Percentiles rank a stretch among this genome's conserved stretches.
Conservation (phyloP, 345 rosid genomes). For the Punica granatum region DNA sequence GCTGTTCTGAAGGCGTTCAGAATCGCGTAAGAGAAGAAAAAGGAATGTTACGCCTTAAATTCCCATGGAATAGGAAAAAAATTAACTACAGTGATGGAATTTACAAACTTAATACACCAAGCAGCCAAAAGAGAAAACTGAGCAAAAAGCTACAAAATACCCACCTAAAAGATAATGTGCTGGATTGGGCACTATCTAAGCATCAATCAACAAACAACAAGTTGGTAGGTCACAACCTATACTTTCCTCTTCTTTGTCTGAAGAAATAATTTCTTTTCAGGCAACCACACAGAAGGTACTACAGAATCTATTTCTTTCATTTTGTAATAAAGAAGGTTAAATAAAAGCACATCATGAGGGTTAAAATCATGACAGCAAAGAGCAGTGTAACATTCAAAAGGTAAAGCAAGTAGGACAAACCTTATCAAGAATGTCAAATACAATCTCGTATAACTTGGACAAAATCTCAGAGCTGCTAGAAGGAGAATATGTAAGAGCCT, state of each 20-base stretch:
- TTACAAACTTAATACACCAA: neutral
- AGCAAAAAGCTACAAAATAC: neutral
- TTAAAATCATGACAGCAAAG: neutral
- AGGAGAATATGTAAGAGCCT: conserved; percentile 93
- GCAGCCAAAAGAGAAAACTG: neutral
- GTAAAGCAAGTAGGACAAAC: conserved; percentile 25
- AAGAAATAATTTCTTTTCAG: neutral
- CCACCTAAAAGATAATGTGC: neutral
- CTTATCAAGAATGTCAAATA: conserved; percentile 94
- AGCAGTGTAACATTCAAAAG: conserved; percentile 4
- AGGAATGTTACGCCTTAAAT: too few relatives aligned
- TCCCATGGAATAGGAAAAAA: neutral
- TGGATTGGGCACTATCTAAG: neutral
- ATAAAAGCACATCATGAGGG: neutral
- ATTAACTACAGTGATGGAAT: neutral
- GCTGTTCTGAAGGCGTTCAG: too few relatives aligned
- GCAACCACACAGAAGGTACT: neutral
- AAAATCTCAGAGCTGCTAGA: conserved; percentile 72
- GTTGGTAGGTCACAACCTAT: neutral
- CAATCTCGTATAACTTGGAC: conserved; percentile 76
- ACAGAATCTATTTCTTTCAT: neutral
- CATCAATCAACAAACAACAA: neutral
- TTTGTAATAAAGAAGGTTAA: neutral
- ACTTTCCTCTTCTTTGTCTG: neutral
- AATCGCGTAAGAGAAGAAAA: too few relatives aligned